Conservation (phyloP, 1,284 basidiomycete genomes). For the Coriolopsis trogii region DNA sequence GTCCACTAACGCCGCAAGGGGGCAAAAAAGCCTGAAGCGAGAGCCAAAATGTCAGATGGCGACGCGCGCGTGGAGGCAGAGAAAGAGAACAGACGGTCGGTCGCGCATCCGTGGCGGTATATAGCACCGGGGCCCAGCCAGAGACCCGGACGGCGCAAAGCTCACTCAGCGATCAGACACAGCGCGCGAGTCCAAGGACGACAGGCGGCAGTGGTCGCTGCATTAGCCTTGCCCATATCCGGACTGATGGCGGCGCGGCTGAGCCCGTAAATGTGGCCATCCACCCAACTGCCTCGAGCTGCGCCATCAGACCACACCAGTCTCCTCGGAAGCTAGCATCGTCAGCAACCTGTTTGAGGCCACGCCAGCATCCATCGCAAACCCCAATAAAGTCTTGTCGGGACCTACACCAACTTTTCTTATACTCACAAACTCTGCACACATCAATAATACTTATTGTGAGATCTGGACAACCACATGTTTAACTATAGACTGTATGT, state of each 20-base stretch:
- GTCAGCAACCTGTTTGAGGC: no score
- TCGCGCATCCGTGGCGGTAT: background rate
- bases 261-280: conserved; percentile 14
- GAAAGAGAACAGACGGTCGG: background rate
- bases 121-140: background rate
- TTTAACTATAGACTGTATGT: no score
- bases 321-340: no score
- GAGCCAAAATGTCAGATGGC: conserved; percentile 15
- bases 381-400: no score
- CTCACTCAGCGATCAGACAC: conserved; percentile 5
- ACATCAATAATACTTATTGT: no score
- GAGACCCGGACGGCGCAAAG: background rate
- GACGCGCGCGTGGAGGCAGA: background rate
- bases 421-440: no score
- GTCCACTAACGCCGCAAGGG: conserved; percentile 10
- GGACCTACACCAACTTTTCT: no score
- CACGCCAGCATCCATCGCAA: no score
- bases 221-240: conserved; percentile 13
- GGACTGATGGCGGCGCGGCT: conserved; percentile 22
- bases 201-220: conserved; percentile 2
- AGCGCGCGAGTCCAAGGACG: background rate
- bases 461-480: no score
- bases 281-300: conserved; percentile 8
- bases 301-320: conserved; percentile 1
- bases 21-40: background rate